Conservation (phyloP, 371 early-diverging fungal species). For the Lichtheimia hyalospora region DNA sequence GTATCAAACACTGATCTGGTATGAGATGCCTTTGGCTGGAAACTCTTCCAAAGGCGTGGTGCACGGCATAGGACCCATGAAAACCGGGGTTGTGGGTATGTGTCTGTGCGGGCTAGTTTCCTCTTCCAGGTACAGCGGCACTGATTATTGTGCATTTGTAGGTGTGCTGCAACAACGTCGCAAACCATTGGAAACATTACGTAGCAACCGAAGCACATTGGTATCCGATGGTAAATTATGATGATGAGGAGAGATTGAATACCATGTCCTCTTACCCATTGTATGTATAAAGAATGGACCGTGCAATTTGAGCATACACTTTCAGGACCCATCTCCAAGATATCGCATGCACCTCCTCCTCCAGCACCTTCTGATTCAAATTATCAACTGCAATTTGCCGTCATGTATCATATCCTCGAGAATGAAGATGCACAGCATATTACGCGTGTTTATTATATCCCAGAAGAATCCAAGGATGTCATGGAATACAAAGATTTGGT, state of each 20-base stretch:
- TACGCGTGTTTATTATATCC: slow-evolving; percentile 36
- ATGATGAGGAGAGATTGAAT: background rate
- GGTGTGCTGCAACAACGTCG: slow-evolving; percentile 8
- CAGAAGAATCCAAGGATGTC: background rate
- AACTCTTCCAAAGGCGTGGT: background rate
- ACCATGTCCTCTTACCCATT: background rate
- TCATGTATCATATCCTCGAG: slow-evolving; percentile 36
- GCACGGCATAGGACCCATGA: slow-evolving; percentile 19
- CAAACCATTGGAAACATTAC: slow-evolving; percentile 10
- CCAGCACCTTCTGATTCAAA: background rate
- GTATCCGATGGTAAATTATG: background rate
- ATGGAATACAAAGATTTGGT: slow-evolving; percentile 40
- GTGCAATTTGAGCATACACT: slow-evolving; percentile 27
- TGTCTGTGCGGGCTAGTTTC: background rate
- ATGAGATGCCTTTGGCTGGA: slow-evolving; percentile 6
- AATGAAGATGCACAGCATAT: slow-evolving; percentile 32
- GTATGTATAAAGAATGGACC: slow-evolving; percentile 27
- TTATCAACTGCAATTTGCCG: slow-evolving; percentile 22
- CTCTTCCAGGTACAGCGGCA: background rate
- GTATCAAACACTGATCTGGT: slow-evolving; percentile 35
- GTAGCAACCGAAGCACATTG: slow-evolving; percentile 5
- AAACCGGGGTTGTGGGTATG: slow-evolving; percentile 20
- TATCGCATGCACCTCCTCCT: slow-evolving; percentile 16
- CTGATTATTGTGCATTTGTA: background rate
- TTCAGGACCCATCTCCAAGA: slow-evolving; percentile 28